Evolutionary conservation across 2,329 filamentous ascomycete species (phyloP), one percentile per base, ranked within the genome.

Genomic region (Sclerotinia subarctica): DNA sequence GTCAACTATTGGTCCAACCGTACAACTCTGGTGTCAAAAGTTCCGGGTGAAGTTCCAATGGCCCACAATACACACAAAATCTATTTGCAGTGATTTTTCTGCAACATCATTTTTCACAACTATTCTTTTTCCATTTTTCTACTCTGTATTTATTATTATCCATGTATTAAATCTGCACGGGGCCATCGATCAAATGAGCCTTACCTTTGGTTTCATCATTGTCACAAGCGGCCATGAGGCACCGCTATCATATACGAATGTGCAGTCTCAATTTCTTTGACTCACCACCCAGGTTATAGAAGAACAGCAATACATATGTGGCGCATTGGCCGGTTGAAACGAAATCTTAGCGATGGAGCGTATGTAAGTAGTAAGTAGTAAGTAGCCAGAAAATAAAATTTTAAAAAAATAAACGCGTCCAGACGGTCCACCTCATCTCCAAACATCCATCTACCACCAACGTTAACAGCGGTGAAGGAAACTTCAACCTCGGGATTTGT

Each of bases 381-480:
- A 35, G 17, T 51, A 38, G n/a, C 29, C 59, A 38, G 13, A 42
- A 42, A 17, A 42, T 42, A 56, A 56, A 35, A 32, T n/a, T n/a
- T n/a, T 5, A 29, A 29, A 29, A 29, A 35, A 62, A 42, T 42
- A 51, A 63, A 63, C 59, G 59, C 59, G 46, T 21, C 46, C 46
- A 29, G 38, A 42, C 38, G 38, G 38, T 42, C 38, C 56, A 42
- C 44, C 56, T 26, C 56, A 2, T n/a, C 24, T 29, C 26, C 8
- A 26, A 63, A 38, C 15, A 32, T 51, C 51, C 59, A 46, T 49
- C 58, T 58, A 38, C 54, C 46, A 38, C n/a, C 46, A 63, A 51
- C 46, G 24, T 32, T n/a, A 63, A 51, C 59, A 63, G 59, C 59
- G 59, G 59, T 63, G 59, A 63, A 63, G 46, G 53, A 44, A 49